phyloP scores from a whole-genome alignment of 257 asterid species.

The Solanum lycopersicoides region DNA sequence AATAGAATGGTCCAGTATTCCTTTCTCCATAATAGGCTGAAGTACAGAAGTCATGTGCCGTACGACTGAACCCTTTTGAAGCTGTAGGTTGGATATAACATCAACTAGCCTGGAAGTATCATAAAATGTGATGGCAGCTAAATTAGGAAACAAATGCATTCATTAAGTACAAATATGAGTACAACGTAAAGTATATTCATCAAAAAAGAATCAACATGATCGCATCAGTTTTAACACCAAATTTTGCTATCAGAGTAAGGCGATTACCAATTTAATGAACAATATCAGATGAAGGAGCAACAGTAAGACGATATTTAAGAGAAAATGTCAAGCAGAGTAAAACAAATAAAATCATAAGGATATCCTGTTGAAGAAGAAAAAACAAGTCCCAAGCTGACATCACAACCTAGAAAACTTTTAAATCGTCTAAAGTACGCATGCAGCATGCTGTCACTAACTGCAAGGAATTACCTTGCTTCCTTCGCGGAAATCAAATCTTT shows the following conservation, averaged over 20 bases:
- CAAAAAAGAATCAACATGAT: background rate
- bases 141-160: background rate
- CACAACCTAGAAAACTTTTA: background rate
- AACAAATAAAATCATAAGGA: background rate
- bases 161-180: background rate
- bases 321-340: background rate
- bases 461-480: conserved; percentile 45
- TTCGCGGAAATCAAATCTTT: conserved; percentile 64
- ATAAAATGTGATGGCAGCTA: background rate
- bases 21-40: conserved; percentile 85
- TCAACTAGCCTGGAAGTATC: conserved; percentile 53
- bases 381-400: background rate
- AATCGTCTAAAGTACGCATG: background rate
- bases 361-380: background rate
- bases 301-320: background rate
- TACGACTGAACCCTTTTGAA: conserved; percentile 61
- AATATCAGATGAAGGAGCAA: background rate
- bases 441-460: background rate
- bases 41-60: conserved; percentile 84
- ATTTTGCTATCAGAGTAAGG: background rate
- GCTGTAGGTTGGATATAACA: conserved; percentile 61
- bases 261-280: background rate
- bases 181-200: background rate
- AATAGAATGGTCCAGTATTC: conserved; percentile 87
- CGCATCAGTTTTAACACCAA: background rate